phyloP scores from a whole-genome alignment of 306 rosid genomes.

The Prunus fruticosa region DNA sequence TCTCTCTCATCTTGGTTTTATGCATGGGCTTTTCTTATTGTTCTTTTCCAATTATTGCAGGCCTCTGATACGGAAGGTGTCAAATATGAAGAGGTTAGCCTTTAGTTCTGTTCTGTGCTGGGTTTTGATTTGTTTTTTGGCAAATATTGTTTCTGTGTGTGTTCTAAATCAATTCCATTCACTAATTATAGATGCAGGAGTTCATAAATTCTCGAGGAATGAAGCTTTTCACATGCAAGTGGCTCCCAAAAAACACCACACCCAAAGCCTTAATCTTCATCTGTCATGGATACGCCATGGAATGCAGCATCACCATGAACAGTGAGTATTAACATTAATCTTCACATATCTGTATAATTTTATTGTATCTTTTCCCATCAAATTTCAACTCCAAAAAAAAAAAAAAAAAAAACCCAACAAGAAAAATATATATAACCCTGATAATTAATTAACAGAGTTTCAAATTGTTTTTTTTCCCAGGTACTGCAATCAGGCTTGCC shows the following conservation, averaged over 20 bases:
- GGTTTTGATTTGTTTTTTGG: background rate
- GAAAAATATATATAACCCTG: too few relatives aligned
- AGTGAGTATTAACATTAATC: conserved; percentile 24
- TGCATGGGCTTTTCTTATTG: background rate
- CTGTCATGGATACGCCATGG: conserved; percentile 96
- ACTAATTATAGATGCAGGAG: conserved; percentile 41
- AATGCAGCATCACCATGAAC: conserved; percentile 87
- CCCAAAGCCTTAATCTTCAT: conserved; percentile 69
- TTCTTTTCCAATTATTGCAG: conserved; percentile 28
- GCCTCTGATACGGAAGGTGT: conserved; percentile 27
- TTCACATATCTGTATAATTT: background rate
- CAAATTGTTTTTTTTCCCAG: conserved; percentile 23
- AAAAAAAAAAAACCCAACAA: background rate
- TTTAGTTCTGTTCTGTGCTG: background rate
- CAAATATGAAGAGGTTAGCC: conserved; percentile 58
- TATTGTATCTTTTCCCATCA: background rate
- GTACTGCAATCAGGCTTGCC: conserved; percentile 66
- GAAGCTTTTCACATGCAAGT: conserved; percentile 60
- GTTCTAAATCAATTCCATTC: background rate
- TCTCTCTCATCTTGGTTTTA: background rate
- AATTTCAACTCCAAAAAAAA: background rate
- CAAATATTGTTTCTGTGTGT: background rate
- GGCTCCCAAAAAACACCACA: conserved; percentile 54
- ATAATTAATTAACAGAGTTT: background rate
- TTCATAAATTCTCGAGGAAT: conserved; percentile 55